Evolutionary conservation across 257 asterid species (phyloP), one percentile per base, ranked within the genome.

Genomic region (Datura wrightii): DNA sequence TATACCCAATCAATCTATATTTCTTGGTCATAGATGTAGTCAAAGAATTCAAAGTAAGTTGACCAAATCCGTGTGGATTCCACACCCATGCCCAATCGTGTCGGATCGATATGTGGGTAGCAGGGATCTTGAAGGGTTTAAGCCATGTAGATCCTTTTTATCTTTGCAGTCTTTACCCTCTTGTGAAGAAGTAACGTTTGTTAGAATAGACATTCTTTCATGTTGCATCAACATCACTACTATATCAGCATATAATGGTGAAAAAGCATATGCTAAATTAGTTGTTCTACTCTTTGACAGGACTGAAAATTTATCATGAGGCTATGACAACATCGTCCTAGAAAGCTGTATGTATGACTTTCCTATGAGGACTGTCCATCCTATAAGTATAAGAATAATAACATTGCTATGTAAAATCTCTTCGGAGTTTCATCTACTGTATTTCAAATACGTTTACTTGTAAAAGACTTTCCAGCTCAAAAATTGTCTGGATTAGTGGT

Each of bases 391-490:
- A 34, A 52, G 46, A 52, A 52, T 52, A 78, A 52, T 60, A 50
- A 50, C 82, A 14, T 76, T 78, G 82, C 31, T 15, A 52, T 52
- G 48, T 78, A 52, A 78, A 44, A 14, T 34, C 4, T 52, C 1
- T 78, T 14, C 31, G 46, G 63, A 14, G 31, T 14, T 76, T 52
- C 48, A 4, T 78, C 48, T 78, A 31, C 82, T 31, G 14, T 1
- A 50, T 34, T 14, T 78, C 46, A 50, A 31, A 52, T 76, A 34
- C 8, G 6, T 31, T 52, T 31, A 50, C 15, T 4, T 48, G 60
- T 48, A 74, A 74, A 50, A 50, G 39, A 31, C 62, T 52, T 76
- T 76, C 82, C 82, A 52, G 46, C 82, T 31, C 46, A 52, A 52
- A 24, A 34, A 31, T 24, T 78, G 46, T 78, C 46, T 37, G 59